Conservation (phyloP, 768 basidiomycete species). For the Tulasnella calospora region DNA sequence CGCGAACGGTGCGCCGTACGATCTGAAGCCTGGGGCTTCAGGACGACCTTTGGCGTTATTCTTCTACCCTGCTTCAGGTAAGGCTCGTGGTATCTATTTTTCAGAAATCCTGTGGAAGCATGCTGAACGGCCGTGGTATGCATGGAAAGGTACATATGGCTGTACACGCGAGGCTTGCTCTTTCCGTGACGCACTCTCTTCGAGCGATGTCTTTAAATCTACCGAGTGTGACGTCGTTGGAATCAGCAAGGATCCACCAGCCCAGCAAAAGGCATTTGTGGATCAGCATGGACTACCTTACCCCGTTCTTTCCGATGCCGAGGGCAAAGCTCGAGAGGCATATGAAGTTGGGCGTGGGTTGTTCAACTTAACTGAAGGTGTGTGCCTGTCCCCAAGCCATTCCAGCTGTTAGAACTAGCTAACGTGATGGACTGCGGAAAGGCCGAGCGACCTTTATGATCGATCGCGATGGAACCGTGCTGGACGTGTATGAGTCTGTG, state of each 20-base stretch:
- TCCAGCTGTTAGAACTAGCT: neutral
- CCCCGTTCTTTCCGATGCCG: slow-evolving; percentile 69
- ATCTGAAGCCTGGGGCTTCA: slow-evolving; percentile 53
- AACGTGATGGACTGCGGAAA: slow-evolving; percentile 18
- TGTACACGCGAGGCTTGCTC: slow-evolving; percentile 80
- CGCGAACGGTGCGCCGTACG: slow-evolving; percentile 56
- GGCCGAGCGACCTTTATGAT: slow-evolving; percentile 70
- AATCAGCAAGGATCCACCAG: slow-evolving; percentile 65
- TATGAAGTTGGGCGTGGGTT: slow-evolving; percentile 65
- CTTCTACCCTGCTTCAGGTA: slow-evolving; percentile 66
- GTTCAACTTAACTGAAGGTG: slow-evolving; percentile 54
- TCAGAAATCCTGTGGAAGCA: neutral
- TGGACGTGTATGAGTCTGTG: slow-evolving; percentile 56
- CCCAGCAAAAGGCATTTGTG: slow-evolving; percentile 69
- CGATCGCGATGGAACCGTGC: slow-evolving; percentile 62
- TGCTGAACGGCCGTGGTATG: slow-evolving; percentile 27
- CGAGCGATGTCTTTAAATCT: slow-evolving; percentile 57
- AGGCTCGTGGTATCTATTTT: slow-evolving; percentile 30
- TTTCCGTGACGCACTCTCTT: slow-evolving; percentile 69
- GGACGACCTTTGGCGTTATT: slow-evolving; percentile 64
- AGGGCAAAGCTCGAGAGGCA: slow-evolving; percentile 56
- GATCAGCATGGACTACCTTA: slow-evolving; percentile 48
- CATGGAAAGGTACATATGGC: slow-evolving; percentile 59
- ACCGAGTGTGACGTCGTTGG: slow-evolving; percentile 53
- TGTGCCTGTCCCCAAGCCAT: neutral